A percentile compares a stretch with the other conserved stretches of the same genome.
phyloP scores from a whole-genome alignment of 1,284 basidiomycete species.

The Marasmius tenuissimus region DNA sequence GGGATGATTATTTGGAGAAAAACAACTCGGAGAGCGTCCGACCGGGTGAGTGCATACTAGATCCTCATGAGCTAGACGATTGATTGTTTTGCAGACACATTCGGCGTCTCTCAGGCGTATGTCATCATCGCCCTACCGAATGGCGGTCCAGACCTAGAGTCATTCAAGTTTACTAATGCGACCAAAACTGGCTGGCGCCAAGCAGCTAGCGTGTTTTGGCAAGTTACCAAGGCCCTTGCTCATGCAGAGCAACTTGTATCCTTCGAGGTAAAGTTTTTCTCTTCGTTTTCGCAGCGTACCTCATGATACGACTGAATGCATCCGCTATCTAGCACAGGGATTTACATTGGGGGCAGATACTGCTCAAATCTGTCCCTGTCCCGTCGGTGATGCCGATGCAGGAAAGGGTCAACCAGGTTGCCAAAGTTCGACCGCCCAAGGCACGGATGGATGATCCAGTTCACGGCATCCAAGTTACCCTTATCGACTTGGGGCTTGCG shows the following conservation, averaged over 20 bases:
- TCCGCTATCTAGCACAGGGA: slow-evolving; percentile 78
- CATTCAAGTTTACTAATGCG: slow-evolving; percentile 62
- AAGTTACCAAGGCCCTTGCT: slow-evolving; percentile 76
- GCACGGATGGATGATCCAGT: slow-evolving; percentile 56
- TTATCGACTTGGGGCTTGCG: slow-evolving; percentile 95
- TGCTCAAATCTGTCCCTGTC: slow-evolving; percentile 63
- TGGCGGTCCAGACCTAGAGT: slow-evolving; percentile 88
- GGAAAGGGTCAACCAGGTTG: slow-evolving; percentile 25
- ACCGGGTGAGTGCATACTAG: slow-evolving; percentile 56
- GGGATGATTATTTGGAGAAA: slow-evolving; percentile 79
- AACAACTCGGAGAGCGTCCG: slow-evolving; percentile 84
- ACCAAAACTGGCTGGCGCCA: slow-evolving; percentile 75
- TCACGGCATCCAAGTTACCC: slow-evolving; percentile 72
- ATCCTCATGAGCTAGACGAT: neutral
- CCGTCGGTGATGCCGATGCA: slow-evolving; percentile 27
- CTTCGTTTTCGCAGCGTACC: neutral
- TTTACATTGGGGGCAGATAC: slow-evolving; percentile 96
- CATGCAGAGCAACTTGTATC: slow-evolving; percentile 75
- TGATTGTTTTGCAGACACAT: slow-evolving; percentile 52
- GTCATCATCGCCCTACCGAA: slow-evolving; percentile 88
- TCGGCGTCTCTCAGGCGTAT: slow-evolving; percentile 77
- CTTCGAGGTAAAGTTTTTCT: slow-evolving; percentile 84
- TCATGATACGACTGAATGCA: neutral
- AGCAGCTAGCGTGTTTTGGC: slow-evolving; percentile 89
- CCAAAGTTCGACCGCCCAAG: slow-evolving; percentile 13